Conservation (phyloP, 2,329 filamentous ascomycete genomes). For the Fusarium sp. region DNA sequence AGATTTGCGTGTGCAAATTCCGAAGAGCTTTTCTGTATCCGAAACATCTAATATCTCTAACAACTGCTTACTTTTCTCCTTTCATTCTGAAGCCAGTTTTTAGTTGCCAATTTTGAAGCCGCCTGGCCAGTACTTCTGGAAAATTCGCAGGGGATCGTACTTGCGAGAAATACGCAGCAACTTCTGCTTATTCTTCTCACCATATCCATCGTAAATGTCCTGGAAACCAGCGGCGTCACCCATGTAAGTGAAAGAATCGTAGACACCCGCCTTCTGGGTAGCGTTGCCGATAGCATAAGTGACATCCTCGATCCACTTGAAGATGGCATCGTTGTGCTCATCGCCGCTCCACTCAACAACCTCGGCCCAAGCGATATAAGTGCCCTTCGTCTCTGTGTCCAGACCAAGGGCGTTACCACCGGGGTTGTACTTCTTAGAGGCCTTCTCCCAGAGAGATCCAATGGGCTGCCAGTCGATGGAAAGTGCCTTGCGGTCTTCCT, state of each 20-base stretch:
- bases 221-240: constrained; percentile 33
- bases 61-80: too few relatives aligned
- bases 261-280: constrained; percentile 12
- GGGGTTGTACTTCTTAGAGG: constrained; percentile 17
- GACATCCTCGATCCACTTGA: constrained; percentile 24
- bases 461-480: constrained; percentile 34
- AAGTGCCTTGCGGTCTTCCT: constrained; percentile 14
- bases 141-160: constrained; percentile 19
- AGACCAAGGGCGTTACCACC: constrained; percentile 21
- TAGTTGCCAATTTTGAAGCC: constrained; percentile 24
- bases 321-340: constrained; percentile 21
- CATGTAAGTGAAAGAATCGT: constrained; percentile 32
- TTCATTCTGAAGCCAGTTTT: too few relatives aligned
- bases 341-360: constrained; percentile 33
- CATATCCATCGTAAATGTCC: constrained; percentile 21
- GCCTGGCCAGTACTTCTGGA: constrained; percentile 24
- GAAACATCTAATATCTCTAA: too few relatives aligned
- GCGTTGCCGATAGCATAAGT: constrained; percentile 31
- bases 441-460: constrained; percentile 13
- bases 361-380: constrained; percentile 33
- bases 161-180: constrained; percentile 18
- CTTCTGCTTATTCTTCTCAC: constrained; percentile 10
- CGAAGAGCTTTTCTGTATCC: too few relatives aligned
- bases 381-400: constrained; percentile 23
- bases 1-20: too few relatives aligned